A percentile compares a stretch with the other conserved stretches of the same genome.
Conservation (phyloP, 768 basidiomycete species). For the Pholiota molesta region DNA sequence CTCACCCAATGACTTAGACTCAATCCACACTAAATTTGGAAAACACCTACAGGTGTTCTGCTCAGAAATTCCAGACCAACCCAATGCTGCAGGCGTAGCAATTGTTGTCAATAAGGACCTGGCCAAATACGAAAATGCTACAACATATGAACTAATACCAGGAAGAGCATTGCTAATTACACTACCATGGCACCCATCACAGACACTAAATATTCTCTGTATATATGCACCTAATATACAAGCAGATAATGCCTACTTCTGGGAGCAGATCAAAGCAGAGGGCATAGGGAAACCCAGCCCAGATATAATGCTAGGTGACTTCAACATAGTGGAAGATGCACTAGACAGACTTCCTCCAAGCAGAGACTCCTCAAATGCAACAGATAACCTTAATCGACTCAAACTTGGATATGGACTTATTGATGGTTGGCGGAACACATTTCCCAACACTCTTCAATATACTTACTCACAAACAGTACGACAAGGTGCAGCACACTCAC, state of each 20-base stretch:
- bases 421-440: conserved; percentile 36
- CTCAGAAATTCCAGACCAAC: conserved; percentile 16
- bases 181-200: conserved; percentile 18
- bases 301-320: conserved; percentile 42
- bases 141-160: conserved; percentile 20
- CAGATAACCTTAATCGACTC: conserved; percentile 20
- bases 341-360: conserved; percentile 37
- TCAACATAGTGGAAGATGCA: conserved; percentile 42
- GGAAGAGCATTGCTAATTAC: conserved; percentile 28
- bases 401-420: conserved; percentile 19
- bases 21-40: conserved; percentile 13
- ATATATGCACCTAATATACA: conserved; percentile 39
- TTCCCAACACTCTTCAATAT: conserved; percentile 24
- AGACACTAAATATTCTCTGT: conserved; percentile 27
- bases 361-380: conserved; percentile 14
- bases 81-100: conserved; percentile 33
- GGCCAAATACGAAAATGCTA: conserved; percentile 15
- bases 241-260: conserved; percentile 9
- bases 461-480: conserved; percentile 27
- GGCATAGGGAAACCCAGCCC: conserved; percentile 14
- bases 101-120: conserved; percentile 35
- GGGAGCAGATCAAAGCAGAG: not conserved
- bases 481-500: conserved; percentile 21
- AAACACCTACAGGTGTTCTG: conserved; percentile 20
- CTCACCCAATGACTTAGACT: conserved; percentile 8